A percentile compares a stretch with the other conserved stretches of the same genome.
These are phyloP conservation scores for Tricholoma flavovirens DNA, from an alignment of 768 basidiomycete species.

Conservation along the genomic window DNA sequence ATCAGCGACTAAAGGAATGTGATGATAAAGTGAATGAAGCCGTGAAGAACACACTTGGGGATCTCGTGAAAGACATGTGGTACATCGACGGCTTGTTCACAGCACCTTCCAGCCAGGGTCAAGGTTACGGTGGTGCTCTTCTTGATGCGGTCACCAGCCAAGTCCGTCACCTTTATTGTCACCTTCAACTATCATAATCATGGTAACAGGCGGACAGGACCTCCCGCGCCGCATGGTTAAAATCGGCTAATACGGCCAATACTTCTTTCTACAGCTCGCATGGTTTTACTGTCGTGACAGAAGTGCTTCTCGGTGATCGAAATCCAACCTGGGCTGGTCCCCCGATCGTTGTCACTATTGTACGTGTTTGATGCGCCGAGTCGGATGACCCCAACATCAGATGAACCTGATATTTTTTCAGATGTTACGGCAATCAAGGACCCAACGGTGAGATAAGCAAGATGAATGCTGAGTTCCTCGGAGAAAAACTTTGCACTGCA, in stretches of 20 bases:
- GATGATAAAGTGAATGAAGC: conserved; percentile 18
- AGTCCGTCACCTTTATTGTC: conserved; percentile 13
- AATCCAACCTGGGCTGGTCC: conserved; percentile 25
- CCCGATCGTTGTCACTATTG: conserved; percentile 24
- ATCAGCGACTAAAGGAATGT: conserved; percentile 17
- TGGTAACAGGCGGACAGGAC: conserved; percentile 23
- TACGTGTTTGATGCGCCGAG: conserved; percentile 9
- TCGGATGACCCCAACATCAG: neutral
- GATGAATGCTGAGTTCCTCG: neutral
- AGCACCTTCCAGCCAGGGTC: conserved; percentile 20
- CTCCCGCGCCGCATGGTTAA: conserved; percentile 22
- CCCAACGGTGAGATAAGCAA: neutral
- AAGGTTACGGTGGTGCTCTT: conserved; percentile 26
- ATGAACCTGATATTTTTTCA: neutral
- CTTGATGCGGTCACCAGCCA: conserved; percentile 18
- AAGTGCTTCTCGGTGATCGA: conserved; percentile 21
- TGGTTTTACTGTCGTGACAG: conserved; percentile 19
- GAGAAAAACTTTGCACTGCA: neutral
- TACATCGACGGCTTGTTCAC: conserved; percentile 24
- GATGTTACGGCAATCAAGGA: neutral
- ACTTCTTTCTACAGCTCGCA: conserved; percentile 19
- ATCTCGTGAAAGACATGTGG: conserved; percentile 24
- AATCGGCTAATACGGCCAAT: conserved; percentile 21
- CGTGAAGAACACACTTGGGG: conserved; percentile 17
- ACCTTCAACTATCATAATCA: neutral